Base-by-base conservation (phyloP, 495 filamentous ascomycete genomes). In the Neurospora sp. region DNA sequence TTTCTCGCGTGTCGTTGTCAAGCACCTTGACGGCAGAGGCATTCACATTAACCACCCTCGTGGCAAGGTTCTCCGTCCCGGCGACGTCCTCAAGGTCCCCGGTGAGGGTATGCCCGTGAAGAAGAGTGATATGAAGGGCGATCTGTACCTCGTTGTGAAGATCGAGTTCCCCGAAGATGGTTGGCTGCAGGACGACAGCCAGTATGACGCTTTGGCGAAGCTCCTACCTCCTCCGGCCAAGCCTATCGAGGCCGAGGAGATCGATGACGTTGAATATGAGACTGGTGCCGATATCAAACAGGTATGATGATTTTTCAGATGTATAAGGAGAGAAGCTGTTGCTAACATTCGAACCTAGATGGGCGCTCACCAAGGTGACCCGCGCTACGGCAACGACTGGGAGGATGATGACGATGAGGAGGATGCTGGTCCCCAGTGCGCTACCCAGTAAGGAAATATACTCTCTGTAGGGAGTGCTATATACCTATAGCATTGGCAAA, bases 41-140 rank as follows among this genome's bases (percentile, higher is more conserved):
- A 96, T 99, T 71, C 87, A 91, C 71, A 82, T 98, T 68, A 86
- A 87, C 70, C 90, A 96, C 77, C 89, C 89, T 3, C 84, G 87
- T 65, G 94, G 94, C 73, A 89, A 92, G 80, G 81, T 97, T 59
- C 80, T 99, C 14, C 88, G 87, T 22, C 93, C 95, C 3, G 90
- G 89, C 18, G 92, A 98, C 76, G 87, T 94, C 16, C 85, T 99
- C 73, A 97, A 93, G 82, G 84, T 99, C 5, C 78, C 85, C 5
- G 93, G 92, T 39, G 96, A 99, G 80, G 96, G 96, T 61, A 99
- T 99, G 96, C 95, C 96, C 8, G 77, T 88, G 73, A 98, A 98
- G 86, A 89, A 90, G 73, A 90, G 89, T 71, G 96, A 99, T 40
- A 75, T 80, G 6, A 93, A 89, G 77, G 96, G 96, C 18, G 94